Evolutionary conservation across 805 yeast genomes (phyloP).

Genomic region (Saccharomyces paradoxus): DNA sequence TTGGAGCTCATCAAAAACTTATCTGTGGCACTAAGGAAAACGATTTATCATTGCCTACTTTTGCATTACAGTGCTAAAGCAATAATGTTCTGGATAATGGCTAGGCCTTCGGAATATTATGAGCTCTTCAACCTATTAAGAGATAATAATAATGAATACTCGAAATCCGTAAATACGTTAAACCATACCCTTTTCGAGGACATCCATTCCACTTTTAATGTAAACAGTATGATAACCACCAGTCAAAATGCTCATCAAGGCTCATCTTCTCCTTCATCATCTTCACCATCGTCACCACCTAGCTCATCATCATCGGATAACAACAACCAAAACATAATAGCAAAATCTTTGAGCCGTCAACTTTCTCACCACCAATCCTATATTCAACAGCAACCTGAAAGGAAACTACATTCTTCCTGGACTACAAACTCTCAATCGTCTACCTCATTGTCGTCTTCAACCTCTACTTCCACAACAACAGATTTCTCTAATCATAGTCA

Average conservation of each 20-base stretch:
- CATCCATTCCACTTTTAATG: constrained; percentile 19
- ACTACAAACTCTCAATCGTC: neutral
- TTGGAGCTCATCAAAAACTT: constrained; percentile 35
- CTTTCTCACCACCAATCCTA: neutral
- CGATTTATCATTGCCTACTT: constrained; percentile 39
- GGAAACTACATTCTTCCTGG: neutral
- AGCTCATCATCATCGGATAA: neutral
- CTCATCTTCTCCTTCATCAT: neutral
- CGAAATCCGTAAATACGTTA: constrained; percentile 3
- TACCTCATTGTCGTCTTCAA: constrained; percentile 1
- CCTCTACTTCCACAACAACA: neutral
- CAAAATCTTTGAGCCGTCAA: neutral
- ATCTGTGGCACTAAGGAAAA: constrained; percentile 33
- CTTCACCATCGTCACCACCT: constrained; percentile 1
- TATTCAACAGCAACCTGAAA: neutral
- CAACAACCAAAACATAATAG: neutral
- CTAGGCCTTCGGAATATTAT: constrained; percentile 41
- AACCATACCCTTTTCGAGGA: constrained; percentile 18
- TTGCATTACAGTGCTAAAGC: constrained; percentile 41
- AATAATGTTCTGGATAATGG: constrained; percentile 41
- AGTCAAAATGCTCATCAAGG: neutral
- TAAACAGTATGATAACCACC: constrained; percentile 13
- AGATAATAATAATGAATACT: constrained; percentile 2
- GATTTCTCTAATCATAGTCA: neutral
- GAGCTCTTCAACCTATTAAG: constrained; percentile 10